Evolutionary conservation across 208 protist species (phyloP).

Genomic region (Acanthamoeba sp.): DNA sequence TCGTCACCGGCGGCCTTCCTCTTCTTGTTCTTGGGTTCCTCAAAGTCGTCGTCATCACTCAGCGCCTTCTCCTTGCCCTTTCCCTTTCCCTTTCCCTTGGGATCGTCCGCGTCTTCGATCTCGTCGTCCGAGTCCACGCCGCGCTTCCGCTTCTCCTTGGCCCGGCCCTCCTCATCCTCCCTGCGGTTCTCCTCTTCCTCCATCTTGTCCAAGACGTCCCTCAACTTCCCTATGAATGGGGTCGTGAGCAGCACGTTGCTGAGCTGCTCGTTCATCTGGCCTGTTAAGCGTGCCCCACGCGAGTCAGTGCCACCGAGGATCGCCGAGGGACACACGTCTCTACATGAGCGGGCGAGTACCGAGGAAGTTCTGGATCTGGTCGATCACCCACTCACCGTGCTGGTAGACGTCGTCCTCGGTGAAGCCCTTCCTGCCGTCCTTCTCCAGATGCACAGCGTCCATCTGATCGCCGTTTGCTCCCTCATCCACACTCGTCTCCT

Average conservation of each 20-base stretch:
- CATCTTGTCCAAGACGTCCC: background rate
- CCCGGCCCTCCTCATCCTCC: background rate
- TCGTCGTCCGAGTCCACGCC: background rate
- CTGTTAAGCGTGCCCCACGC: background rate
- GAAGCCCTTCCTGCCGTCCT: slow-evolving; percentile 4
- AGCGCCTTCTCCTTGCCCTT: background rate
- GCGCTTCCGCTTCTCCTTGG: slow-evolving; percentile 1
- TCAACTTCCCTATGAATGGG: slow-evolving; percentile 36
- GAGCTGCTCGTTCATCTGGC: slow-evolving; percentile 36
- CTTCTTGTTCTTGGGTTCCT: slow-evolving; percentile 15
- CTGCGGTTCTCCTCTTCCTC: slow-evolving; percentile 40
- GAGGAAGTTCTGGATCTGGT: slow-evolving; percentile 52
- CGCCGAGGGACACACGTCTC: no score
- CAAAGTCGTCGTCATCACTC: background rate
- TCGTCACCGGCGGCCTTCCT: background rate
- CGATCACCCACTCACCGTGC: slow-evolving; percentile 10
- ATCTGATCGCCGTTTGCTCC: background rate
- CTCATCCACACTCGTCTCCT: background rate
- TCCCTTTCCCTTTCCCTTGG: slow-evolving; percentile 12
- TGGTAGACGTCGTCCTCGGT: slow-evolving; percentile 15
- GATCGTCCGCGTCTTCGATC: background rate
- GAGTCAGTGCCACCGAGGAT: no score
- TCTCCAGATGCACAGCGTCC: background rate
- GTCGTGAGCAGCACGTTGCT: slow-evolving; percentile 47
- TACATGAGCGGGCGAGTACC: slow-evolving; percentile 23